These are phyloP conservation scores for Phytophthora crassamura DNA, from an alignment of 352 stramenopile genomes.

Conservation along the genomic window DNA sequence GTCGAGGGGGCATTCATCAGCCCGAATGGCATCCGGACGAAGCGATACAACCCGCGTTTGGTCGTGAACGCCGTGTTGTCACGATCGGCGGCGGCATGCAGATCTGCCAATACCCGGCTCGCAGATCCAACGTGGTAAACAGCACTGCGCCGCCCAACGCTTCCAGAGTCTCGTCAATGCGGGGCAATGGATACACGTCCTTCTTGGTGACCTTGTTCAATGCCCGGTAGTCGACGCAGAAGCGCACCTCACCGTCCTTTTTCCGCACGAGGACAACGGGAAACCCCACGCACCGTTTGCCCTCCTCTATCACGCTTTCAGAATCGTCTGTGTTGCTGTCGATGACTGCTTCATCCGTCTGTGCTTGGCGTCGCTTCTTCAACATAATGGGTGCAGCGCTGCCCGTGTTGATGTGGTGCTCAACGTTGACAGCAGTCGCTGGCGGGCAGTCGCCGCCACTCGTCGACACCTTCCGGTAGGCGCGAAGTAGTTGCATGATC, in stretches of 20 bases:
- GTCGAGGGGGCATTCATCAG: conserved; percentile 22
- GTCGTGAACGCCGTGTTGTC: conserved; percentile 30
- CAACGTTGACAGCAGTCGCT: conserved; percentile 3
- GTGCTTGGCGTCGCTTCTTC: conserved; percentile 2
- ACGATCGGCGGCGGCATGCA: not conserved
- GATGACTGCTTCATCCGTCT: conserved; percentile 16
- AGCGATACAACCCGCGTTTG: conserved; percentile 12
- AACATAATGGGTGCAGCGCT: conserved; percentile 16
- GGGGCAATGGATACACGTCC: too few species aligned
- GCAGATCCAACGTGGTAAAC: too few species aligned
- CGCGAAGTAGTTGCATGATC: conserved; percentile 10
- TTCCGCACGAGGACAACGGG: conserved; percentile 30
- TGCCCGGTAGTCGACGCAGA: too few species aligned
- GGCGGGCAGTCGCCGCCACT: conserved; percentile 15
- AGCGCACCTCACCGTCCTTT: conserved; percentile 27
- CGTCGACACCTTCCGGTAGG: not conserved
- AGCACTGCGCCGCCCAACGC: too few species aligned
- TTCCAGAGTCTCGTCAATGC: too few species aligned
- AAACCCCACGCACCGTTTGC: conserved; percentile 23
- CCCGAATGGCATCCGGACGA: conserved; percentile 25
- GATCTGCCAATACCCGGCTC: conserved; percentile 29
- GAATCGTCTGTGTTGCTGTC: conserved; percentile 19
- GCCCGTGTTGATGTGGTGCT: conserved; percentile 32
- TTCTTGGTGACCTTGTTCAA: too few species aligned
- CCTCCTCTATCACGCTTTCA: conserved; percentile 22